Conservation (phyloP, 1,284 basidiomycete species). For the Cryptococcus jaspeensis region DNA sequence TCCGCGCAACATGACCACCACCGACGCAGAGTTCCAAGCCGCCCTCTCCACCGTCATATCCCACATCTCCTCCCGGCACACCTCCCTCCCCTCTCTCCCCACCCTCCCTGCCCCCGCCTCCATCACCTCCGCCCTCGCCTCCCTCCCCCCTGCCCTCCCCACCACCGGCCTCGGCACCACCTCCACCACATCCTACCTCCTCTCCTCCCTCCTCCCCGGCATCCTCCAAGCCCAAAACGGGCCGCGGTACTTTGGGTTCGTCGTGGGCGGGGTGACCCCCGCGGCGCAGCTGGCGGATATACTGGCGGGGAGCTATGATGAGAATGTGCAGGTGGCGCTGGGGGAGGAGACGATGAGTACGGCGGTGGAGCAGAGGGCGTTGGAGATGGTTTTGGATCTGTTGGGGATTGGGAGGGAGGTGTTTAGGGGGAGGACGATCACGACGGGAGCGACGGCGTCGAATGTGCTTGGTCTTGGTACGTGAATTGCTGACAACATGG, state of each 20-base stretch:
- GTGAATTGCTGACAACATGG: too few species aligned
- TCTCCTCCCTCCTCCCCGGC: constrained; percentile 44
- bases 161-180: constrained; percentile 40
- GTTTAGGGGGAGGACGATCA: constrained; percentile 53
- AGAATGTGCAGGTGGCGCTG: constrained; percentile 55
- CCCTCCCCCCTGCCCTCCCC: constrained; percentile 37
- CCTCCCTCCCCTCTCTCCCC: constrained; percentile 22
- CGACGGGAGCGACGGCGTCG: constrained; percentile 56
- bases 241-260: constrained; percentile 56
- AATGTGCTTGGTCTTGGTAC: constrained; percentile 55
- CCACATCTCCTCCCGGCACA: constrained; percentile 31
- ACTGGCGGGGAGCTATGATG: constrained; percentile 49
- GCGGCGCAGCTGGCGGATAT: constrained; percentile 53
- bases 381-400: constrained; percentile 54
- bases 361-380: constrained; percentile 50
- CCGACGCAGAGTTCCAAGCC: neutral
- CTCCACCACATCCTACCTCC: constrained; percentile 32
- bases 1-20: too few species aligned
- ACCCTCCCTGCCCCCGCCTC: constrained; percentile 22
- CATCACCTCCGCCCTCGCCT: constrained; percentile 19
- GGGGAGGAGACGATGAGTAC: constrained; percentile 51
- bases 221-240: constrained; percentile 52
- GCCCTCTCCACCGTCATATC: neutral
- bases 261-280: constrained; percentile 53
- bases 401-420: constrained; percentile 42